Conservation (phyloP, 148 eudicot species). For the Silene latifolia region DNA sequence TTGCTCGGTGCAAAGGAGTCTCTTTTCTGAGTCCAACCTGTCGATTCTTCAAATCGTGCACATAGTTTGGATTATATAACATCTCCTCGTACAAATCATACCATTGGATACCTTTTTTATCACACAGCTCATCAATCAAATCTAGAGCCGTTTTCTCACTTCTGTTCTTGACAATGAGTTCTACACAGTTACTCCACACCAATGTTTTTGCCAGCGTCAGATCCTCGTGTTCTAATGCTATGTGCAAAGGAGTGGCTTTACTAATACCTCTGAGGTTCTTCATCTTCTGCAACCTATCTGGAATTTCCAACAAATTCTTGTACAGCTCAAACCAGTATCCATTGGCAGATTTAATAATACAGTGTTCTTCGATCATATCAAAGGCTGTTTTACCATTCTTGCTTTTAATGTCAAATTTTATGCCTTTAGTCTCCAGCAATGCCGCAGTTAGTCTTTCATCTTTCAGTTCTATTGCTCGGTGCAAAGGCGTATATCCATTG, state of each 20-base stretch:
- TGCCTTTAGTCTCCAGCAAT: conserved; percentile 7
- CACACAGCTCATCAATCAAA: conserved; percentile 1
- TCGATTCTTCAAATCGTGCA: conserved; percentile 9
- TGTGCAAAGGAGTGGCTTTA: too few species aligned
- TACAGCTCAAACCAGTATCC: too few species aligned
- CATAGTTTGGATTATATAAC: not conserved
- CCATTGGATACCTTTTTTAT: not conserved
- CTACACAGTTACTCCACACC: not conserved
- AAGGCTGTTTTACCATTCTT: conserved; percentile 6
- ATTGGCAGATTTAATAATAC: not conserved
- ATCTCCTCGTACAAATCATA: conserved; percentile 7
- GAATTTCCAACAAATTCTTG: too few species aligned
- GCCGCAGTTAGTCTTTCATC: not conserved
- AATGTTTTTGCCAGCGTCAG: too few species aligned
- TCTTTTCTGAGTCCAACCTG: not conserved
- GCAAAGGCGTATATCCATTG: conserved; percentile 8
- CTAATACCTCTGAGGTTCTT: too few species aligned
- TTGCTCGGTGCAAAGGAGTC: conserved; percentile 6
- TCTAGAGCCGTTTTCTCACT: conserved; percentile 5
- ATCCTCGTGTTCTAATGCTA: too few species aligned
- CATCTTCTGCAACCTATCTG: too few species aligned
- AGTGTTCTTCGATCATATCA: conserved; percentile 8
- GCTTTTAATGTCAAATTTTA: not conserved
- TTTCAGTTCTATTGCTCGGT: not conserved
- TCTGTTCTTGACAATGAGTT: not conserved